Conservation (phyloP, 2,329 filamentous ascomycete genomes). For the Dothistroma pini region DNA sequence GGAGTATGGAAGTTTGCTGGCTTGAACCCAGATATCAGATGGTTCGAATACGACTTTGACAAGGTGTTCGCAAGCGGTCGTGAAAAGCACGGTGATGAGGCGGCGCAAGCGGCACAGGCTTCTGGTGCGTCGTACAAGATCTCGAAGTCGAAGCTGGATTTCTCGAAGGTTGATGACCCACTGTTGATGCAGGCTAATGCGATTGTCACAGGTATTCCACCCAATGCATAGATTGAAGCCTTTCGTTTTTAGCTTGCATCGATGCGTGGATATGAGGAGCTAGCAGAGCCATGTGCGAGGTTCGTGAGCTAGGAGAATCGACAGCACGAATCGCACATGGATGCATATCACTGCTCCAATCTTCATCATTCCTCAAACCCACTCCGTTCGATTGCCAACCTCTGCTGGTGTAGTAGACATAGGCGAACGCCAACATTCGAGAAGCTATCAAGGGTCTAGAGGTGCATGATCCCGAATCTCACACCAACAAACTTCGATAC, state of each 20-base stretch:
- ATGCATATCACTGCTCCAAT: not conserved
- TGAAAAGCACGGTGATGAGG: constrained; percentile 42
- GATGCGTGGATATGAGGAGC: not conserved
- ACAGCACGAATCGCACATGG: not conserved
- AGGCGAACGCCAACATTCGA: too few relatives aligned
- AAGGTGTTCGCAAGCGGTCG: constrained; percentile 51
- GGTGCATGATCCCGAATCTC: too few relatives aligned
- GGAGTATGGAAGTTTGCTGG: constrained; percentile 59
- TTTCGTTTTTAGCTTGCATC: not conserved
- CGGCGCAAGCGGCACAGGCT: constrained; percentile 36
- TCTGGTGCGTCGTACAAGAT: constrained; percentile 9
- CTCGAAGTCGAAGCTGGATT: constrained; percentile 10
- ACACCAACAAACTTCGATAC: not conserved
- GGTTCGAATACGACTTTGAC: constrained; percentile 56
- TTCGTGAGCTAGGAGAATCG: not conserved
- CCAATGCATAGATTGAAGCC: constrained; percentile 7
- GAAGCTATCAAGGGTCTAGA: too few relatives aligned
- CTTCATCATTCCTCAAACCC: too few relatives aligned
- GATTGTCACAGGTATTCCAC: constrained; percentile 24
- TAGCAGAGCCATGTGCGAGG: not conserved
- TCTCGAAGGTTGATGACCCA: constrained; percentile 16
- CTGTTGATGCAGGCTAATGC: constrained; percentile 21
- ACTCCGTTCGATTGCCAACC: too few relatives aligned
- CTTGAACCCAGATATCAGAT: constrained; percentile 51
- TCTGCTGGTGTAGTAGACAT: too few relatives aligned